Evolutionary conservation across 306 rosid species (phyloP), one percentile per base, ranked within the genome.

Genomic region (Corylus heterophylla): DNA sequence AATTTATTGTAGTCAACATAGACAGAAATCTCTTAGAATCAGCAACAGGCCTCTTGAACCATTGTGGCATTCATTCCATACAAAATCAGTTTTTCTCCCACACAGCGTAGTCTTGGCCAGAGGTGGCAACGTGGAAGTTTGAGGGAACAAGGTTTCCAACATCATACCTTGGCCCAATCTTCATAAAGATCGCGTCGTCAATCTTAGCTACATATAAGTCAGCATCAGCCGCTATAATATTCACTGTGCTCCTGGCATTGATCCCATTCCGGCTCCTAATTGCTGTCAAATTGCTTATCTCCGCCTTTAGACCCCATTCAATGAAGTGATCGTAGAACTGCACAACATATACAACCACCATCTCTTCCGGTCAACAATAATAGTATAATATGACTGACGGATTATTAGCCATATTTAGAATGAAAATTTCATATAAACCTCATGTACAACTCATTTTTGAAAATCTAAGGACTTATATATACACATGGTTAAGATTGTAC

Each of bases 241-340:
- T 82, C 85, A 91, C 93, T 0, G 5, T 77, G 82, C 94, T 88
- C 71, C 20, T 77, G 71, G 12, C 8, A 50, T 83, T 85, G 74
- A 91, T 89, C 47, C 89, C 89, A 54, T 91, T 87, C 83, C 78
- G 85, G 56, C n/a, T 27, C 80, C 97, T 88, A 64, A 93, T 79
- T 18, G 59, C 81, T 17, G 61, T 71, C 84, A 91, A 77, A 13
- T 83, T 89, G 25, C 76, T 25, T 74, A 88, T 87, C 73, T 78
- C 74, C 54, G 80, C 90, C 92, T 93, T 89, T 54, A 86, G 75
- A 1, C 93, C 92, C 98, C 93, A 88, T 4, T 88, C 91, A 58
- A 91, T 47, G 27, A 91, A 85, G 64, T 93, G 98, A 7, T 93
- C 98, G 18, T 93, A 91, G 86, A 91, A 93, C 97, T 93, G 76